Percentiles rank a stretch among this genome's conserved stretches.
These are phyloP conservation scores for Voacanga thouarsii DNA, from an alignment of 257 asterid species.

Conservation along the genomic window DNA sequence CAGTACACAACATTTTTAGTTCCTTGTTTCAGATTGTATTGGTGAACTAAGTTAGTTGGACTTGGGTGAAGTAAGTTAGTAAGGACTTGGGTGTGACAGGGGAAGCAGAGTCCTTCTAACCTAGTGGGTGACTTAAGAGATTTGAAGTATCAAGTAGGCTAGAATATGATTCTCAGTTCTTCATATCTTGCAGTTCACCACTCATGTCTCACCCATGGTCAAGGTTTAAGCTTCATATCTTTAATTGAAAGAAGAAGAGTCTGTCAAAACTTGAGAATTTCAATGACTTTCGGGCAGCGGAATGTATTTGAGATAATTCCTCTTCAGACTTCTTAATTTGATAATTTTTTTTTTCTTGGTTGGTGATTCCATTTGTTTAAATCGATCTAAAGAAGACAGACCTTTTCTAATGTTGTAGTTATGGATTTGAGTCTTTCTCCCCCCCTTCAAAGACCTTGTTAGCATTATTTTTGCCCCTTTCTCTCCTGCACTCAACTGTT, in stretches of 20 bases:
- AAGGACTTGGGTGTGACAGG: background rate
- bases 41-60: background rate
- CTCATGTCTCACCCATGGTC: background rate
- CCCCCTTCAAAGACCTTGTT: no score
- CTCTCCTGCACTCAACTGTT: no score
- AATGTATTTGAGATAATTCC: background rate
- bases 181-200: background rate
- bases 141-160: background rate
- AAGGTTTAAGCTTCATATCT: background rate
- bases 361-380: background rate
- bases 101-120: background rate
- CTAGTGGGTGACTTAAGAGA: background rate
- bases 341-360: background rate
- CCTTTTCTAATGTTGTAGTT: background rate
- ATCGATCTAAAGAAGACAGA: background rate
- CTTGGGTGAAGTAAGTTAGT: background rate
- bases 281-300: background rate
- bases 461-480: no score
- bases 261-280: background rate
- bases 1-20: background rate
- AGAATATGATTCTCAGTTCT: background rate
- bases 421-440: background rate
- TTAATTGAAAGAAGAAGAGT: background rate
- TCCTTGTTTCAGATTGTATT: background rate
- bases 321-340: background rate